Conservation (phyloP, 1,284 basidiomycete genomes). For the Ceratobasidium sp. region DNA sequence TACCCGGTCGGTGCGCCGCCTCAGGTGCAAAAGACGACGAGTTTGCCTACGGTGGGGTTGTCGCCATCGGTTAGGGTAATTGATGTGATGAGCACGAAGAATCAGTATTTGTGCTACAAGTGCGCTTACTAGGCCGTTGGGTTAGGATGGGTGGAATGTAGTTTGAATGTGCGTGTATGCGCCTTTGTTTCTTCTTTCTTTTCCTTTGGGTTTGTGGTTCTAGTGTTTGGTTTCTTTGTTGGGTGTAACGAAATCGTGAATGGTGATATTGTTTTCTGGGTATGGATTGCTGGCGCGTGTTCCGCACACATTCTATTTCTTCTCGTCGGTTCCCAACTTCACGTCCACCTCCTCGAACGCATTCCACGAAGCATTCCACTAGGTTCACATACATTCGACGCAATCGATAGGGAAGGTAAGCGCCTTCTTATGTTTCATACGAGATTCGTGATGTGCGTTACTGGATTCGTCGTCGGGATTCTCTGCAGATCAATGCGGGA, state of each 20-base stretch:
- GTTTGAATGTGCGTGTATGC: too few relatives aligned
- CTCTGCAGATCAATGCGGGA: background rate
- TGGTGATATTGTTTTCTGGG: too few relatives aligned
- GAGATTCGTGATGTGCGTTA: slow-evolving; percentile 1
- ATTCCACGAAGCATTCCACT: too few relatives aligned
- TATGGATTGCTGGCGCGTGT: too few relatives aligned
- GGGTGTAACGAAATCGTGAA: too few relatives aligned
- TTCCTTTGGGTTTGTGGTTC: too few relatives aligned
- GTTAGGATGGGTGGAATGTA: background rate
- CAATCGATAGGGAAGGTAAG: background rate
- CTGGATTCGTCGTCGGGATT: background rate
- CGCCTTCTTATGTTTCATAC: slow-evolving; percentile 5
- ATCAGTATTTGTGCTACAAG: slow-evolving; percentile 38
- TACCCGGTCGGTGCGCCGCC: slow-evolving; percentile 42
- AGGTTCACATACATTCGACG: background rate
- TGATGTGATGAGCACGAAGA: slow-evolving; percentile 30
- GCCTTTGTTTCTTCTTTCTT: too few relatives aligned
- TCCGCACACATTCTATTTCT: background rate
- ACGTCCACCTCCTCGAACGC: too few relatives aligned
- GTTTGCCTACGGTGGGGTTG: slow-evolving; percentile 31
- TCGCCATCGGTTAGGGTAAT: background rate
- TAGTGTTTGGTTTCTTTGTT: background rate
- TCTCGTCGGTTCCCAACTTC: background rate
- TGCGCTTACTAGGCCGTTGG: slow-evolving; percentile 22
- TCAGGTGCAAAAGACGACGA: background rate